Conservation (phyloP, 176 grass and related monocot species). For the Oryza glaberrima region DNA sequence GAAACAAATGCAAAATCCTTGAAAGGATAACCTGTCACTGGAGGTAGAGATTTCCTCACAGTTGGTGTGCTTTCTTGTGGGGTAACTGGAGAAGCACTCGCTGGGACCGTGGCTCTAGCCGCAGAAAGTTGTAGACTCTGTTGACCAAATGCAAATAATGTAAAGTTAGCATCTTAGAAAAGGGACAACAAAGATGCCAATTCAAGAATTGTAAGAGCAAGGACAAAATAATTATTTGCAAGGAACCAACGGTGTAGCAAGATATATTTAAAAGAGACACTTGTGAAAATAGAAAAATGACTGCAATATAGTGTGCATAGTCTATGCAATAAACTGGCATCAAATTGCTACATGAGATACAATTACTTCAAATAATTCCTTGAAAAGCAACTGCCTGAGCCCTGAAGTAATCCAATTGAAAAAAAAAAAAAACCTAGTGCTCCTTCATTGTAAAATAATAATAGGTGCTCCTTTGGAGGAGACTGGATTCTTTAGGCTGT, state of each 20-base stretch:
- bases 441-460: background rate
- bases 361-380: background rate
- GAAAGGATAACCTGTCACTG: conserved; percentile 49
- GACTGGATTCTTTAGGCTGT: background rate
- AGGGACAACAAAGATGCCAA: conserved; percentile 17
- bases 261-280: conserved; percentile 18
- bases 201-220: conserved; percentile 18
- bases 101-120: conserved; percentile 74
- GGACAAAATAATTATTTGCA: conserved; percentile 10
- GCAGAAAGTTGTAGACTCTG: conserved; percentile 86
- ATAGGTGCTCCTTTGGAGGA: background rate
- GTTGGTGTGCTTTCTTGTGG: conserved; percentile 52
- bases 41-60: conserved; percentile 33
- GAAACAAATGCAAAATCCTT: conserved; percentile 27
- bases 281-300: background rate
- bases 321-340: background rate
- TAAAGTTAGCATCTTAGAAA: conserved; percentile 38
- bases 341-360: background rate
- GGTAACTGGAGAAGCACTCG: conserved; percentile 34
- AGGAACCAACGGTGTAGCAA: background rate
- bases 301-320: background rate
- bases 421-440: too few species aligned
- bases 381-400: background rate
- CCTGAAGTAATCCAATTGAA: too few species aligned
- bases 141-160: conserved; percentile 50